Base-by-base conservation (phyloP, 2,329 filamentous ascomycete species). In the Aspergillus sp. region DNA sequence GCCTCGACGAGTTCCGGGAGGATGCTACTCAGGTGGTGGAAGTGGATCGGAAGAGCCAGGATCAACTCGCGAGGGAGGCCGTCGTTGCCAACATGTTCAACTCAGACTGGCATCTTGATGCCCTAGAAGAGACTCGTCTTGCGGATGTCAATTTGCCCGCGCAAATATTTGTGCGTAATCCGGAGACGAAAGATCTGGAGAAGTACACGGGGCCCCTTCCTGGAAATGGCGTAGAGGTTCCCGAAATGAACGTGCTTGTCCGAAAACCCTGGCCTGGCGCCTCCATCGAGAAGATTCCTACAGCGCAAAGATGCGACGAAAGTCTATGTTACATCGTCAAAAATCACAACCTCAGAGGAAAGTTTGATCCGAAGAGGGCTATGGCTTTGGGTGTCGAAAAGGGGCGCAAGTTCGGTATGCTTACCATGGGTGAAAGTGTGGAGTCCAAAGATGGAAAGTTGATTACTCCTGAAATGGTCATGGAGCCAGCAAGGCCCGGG, bases 291-390 rank as follows among this genome's bases (percentile, higher is more conserved):
- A 75, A 73, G 13, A 80, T 98, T 2, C 95, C 95, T 0, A 80
- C 80, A 0, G 90, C 90, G 0, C 76, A 79, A 19, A 88, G 87
- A 5, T 85, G 85, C 1, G 78, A 79, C 27, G 86, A 87, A 47
- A 87, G 91, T 5, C 79, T 97, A 65, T 96, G 89, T 57, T 99
- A 99, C 73, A 88, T 99, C 57, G 83, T 96, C 69, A 90, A 91
- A 65, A 86, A 85, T 54, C 86, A 91, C 61, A 80, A 87, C 39
- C 83, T 89, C 54, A 85, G 95, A 54, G 95, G 95, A 52, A 93
- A 89, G 67, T 97, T 99, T 68, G 81, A 90, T 59, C 77, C 84
- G 0, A 71, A 82, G 48, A 84, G 80, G 57, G 93, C 92, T 0
- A 80, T 77, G 60, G 79, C 77, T 27, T 76, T 92, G 2, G 88